Evolutionary conservation across 345 rosid genomes (phyloP), one percentile per base, ranked within the genome.

Genomic region (Brassica carinata): DNA sequence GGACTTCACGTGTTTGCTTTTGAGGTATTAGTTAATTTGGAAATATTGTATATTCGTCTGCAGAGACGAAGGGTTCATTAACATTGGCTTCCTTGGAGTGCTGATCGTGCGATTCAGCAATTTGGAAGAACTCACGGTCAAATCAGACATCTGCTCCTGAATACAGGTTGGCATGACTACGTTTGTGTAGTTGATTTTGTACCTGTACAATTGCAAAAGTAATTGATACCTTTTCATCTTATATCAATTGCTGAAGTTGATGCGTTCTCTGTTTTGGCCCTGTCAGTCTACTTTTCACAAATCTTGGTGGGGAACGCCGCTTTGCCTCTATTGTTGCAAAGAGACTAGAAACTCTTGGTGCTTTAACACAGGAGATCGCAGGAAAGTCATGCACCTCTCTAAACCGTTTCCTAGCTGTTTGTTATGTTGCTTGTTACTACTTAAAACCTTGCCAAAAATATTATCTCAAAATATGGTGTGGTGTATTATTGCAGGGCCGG

Each of bases 21-120:
- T 58, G 14, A 4, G 19, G 31, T 48, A 30, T 76, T 63, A 9
- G 36, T 64, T 76, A 18, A 10, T 77, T 72, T 69, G 83, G 64
- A 69, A 18, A 66, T 48, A 17, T 55, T 64, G 69, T 40, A n/a
- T 51, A 13, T 34, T 68, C 36, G 59, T 40, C 63, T 68, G 71
- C 90, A 96, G 99, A 96, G 81, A 83, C 87, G 99, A 87, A 90
- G 99, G 84, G 96, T 93, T 76, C 99, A 96, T 86, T 96, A 87
- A 96, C 99, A 0, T 73, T 96, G 75, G 85, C 99, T 96, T 84
- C 99, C 99, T 48, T 96, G 99, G 99, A 96, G 99, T 93, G 99
- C 99, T 85, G 99, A 96, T 79, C 90, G 98, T 70, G 99, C 99
- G 74, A 96, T 96, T 85, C 99, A 96, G 82, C 99, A 96, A 79